Base-by-base conservation (phyloP, 106 monocot genomes). In the Hemerocallis citrina region DNA sequence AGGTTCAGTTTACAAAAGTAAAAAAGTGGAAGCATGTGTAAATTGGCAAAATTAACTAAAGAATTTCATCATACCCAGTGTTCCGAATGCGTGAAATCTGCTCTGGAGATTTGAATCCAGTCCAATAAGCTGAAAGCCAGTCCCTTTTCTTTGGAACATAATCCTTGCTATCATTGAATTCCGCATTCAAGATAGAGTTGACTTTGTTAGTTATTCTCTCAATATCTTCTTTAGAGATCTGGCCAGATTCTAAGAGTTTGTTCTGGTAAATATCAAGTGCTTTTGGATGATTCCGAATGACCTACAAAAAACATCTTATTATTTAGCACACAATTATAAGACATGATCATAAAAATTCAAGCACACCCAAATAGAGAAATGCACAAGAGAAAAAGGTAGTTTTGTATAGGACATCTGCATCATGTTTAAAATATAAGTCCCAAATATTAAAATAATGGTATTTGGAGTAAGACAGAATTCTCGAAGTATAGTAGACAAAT, bases 41-140 rank as follows among this genome's bases (percentile, higher is more conserved):
- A 42, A 8, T 30, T 35, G 7, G 11, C 20, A 19, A 45, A 55
- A 61, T 40, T 51, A 3, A 68, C 32, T 5, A 65, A 57, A 7
- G 51, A 34, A 52, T 10, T 10, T 7, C 14, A 44, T 13, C 20
- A 37, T 81, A 84, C 96, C 96, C 96, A 42, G 96, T 96, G 63
- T 96, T 96, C 41, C 75, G 80, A 48, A 88, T 46, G 52, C 91
- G 83, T 34, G 96, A 96, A 35, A 91, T 96, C 67, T 96, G 96
- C 33, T 96, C 96, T 24, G 96, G 96, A 51, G 96, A 88, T 73
- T 91, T 96, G 56, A 96, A 96, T 50, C 91, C 96, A 50, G 84
- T 23, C 96, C 96, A 96, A 62, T 88, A 87, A 63, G 79, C 83
- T 59, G 96, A 91, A 23, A 96, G 83, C 95, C 95, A 96, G 43